Conservation (phyloP, 495 filamentous ascomycete genomes). For the Tuber magnatum region DNA sequence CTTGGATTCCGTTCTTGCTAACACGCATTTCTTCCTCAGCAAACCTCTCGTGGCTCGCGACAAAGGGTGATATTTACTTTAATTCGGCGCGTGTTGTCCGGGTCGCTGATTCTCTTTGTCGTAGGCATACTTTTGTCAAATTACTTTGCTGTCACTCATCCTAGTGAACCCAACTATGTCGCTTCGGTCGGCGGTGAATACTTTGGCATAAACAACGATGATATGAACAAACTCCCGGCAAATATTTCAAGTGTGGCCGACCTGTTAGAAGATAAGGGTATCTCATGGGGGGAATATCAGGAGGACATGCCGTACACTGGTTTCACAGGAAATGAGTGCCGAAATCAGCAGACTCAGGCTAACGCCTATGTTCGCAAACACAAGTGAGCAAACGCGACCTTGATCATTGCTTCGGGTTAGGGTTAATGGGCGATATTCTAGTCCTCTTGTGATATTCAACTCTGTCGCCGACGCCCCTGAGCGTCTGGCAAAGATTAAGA, state of each 20-base stretch:
- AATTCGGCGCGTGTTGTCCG: not conserved
- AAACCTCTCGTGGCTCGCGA: constrained; percentile 53
- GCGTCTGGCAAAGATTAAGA: constrained; percentile 59
- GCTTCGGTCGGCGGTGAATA: constrained; percentile 57
- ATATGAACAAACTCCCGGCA: constrained; percentile 46
- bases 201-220: constrained; percentile 64
- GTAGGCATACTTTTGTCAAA: constrained; percentile 55
- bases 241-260: constrained; percentile 65
- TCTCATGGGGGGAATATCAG: constrained; percentile 64
- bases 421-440: constrained; percentile 7
- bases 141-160: constrained; percentile 58
- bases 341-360: constrained; percentile 49
- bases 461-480: constrained; percentile 51
- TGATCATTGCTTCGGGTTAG: not conserved
- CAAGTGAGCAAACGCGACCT: constrained; percentile 44
- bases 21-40: constrained; percentile 24
- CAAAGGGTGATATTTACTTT: constrained; percentile 42
- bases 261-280: constrained; percentile 59
- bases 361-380: constrained; percentile 75
- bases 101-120: not conserved
- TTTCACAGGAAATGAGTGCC: constrained; percentile 54
- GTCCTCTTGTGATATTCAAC: constrained; percentile 55
- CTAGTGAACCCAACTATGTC: constrained; percentile 65
- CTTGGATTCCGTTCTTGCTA: not conserved
- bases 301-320: constrained; percentile 64